These are phyloP conservation scores for Blastocystis hominis DNA, from an alignment of 352 stramenopile species.

Conservation along the genomic window DNA sequence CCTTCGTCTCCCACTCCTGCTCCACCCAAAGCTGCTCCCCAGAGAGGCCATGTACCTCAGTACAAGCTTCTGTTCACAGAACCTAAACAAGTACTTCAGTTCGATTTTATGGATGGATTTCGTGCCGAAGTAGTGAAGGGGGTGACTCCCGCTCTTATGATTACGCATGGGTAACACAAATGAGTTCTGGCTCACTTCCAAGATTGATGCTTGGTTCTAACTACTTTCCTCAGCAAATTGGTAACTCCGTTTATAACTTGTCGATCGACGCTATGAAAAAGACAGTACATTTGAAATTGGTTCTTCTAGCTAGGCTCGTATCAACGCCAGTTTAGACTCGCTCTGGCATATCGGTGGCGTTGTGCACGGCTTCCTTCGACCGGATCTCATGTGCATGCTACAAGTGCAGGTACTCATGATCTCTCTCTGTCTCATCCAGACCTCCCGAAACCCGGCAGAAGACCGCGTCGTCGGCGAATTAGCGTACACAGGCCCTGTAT, in stretches of 20 bases:
- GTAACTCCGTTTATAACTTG: constrained; percentile 46
- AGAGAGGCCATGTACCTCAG: background rate
- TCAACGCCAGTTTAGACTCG: constrained; percentile 47
- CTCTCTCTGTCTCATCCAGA: background rate
- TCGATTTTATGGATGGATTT: constrained; percentile 39
- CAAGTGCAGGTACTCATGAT: background rate
- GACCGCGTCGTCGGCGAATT: background rate
- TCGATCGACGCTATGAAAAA: constrained; percentile 12
- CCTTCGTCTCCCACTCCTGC: background rate
- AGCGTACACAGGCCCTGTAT: constrained; percentile 5
- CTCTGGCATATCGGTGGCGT: background rate
- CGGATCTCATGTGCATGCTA: background rate
- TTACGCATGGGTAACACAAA: background rate
- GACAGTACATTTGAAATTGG: background rate
- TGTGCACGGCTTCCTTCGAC: too few relatives aligned
- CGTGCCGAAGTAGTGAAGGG: constrained; percentile 34
- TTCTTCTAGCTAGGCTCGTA: background rate
- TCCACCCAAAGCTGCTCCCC: background rate
- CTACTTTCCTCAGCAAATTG: constrained; percentile 37
- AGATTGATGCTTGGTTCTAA: constrained; percentile 49
- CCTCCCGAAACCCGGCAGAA: background rate
- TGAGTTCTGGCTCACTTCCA: background rate
- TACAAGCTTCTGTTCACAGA: constrained; percentile 41
- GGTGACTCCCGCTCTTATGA: constrained; percentile 21
- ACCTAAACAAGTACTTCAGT: background rate